phyloP scores from a whole-genome alignment of 2,329 filamentous ascomycete species.

The Fusarium praegraminearum region DNA sequence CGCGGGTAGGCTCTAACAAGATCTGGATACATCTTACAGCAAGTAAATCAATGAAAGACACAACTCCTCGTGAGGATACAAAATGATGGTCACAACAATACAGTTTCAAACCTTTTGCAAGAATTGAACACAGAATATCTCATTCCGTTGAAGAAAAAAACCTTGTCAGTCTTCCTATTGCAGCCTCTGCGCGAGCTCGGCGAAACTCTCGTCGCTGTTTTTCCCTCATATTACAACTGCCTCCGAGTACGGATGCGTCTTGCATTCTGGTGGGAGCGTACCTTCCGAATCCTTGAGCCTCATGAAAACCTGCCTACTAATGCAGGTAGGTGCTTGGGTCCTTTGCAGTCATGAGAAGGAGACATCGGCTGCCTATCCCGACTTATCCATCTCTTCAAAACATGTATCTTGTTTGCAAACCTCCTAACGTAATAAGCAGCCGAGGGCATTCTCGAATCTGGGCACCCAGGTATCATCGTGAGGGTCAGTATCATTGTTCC shows the following conservation, averaged over 20 bases:
- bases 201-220: constrained; percentile 29
- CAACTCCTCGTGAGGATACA: not conserved
- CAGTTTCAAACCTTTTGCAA: not conserved
- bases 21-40: not conserved
- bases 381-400: not conserved
- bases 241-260: constrained; percentile 38
- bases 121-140: not conserved
- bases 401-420: not conserved
- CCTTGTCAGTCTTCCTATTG: constrained; percentile 8
- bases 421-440: not conserved
- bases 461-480: not conserved
- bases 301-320: not conserved
- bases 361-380: not conserved
- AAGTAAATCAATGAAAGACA: not conserved
- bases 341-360: not conserved
- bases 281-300: constrained; percentile 19
- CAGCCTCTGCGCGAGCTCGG: constrained; percentile 27
- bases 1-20: not conserved
- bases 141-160: not conserved
- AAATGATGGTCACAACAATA: not conserved
- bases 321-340: not conserved
- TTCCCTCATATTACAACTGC: constrained; percentile 25
- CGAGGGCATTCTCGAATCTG: not conserved
- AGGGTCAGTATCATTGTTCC: not conserved
- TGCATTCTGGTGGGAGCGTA: constrained; percentile 12